Percentiles rank a stretch among this genome's conserved stretches.
Evolutionary conservation across 2,329 filamentous ascomycete genomes (phyloP).

Genomic region (Phialophora chinensis): DNA sequence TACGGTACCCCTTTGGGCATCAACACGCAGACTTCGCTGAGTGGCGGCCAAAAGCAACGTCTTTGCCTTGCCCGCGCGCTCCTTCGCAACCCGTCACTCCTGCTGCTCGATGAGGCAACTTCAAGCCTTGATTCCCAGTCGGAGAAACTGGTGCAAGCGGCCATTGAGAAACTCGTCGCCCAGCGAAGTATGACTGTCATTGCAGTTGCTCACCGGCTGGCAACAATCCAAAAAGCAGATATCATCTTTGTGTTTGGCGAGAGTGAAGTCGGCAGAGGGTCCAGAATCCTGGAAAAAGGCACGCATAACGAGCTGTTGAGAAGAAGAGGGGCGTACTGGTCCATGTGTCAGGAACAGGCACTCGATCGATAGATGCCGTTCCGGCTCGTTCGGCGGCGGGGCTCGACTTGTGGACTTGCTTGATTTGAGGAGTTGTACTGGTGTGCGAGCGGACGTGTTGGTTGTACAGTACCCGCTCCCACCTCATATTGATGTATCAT

Average conservation of each 20-base stretch:
- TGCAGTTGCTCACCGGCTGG: slow-evolving; percentile 77
- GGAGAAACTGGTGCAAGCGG: slow-evolving; percentile 70
- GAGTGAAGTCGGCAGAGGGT: slow-evolving; percentile 48
- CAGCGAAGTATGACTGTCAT: slow-evolving; percentile 66
- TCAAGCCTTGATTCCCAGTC: slow-evolving; percentile 68
- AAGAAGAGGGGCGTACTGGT: slow-evolving; percentile 57
- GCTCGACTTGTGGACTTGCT: neutral
- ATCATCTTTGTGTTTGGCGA: slow-evolving; percentile 79
- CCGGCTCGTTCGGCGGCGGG: neutral
- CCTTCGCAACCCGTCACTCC: slow-evolving; percentile 57
- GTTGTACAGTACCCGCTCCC: neutral
- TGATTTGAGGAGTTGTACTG: neutral
- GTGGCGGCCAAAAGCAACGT: slow-evolving; percentile 63
- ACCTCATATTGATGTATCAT: neutral
- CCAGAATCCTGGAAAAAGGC: slow-evolving; percentile 65
- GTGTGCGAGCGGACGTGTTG: neutral
- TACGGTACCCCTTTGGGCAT: slow-evolving; percentile 57
- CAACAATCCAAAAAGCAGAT: slow-evolving; percentile 78
- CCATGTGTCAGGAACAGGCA: slow-evolving; percentile 51
- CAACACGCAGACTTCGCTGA: slow-evolving; percentile 56
- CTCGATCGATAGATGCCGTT: slow-evolving; percentile 37
- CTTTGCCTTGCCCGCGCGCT: slow-evolving; percentile 63
- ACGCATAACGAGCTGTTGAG: slow-evolving; percentile 64
- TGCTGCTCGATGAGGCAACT: slow-evolving; percentile 67
- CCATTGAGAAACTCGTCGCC: slow-evolving; percentile 67